Evolutionary conservation across 768 basidiomycete species (phyloP), one percentile per base, ranked within the genome.

Genomic region (Candolleomyces aberdarensis): DNA sequence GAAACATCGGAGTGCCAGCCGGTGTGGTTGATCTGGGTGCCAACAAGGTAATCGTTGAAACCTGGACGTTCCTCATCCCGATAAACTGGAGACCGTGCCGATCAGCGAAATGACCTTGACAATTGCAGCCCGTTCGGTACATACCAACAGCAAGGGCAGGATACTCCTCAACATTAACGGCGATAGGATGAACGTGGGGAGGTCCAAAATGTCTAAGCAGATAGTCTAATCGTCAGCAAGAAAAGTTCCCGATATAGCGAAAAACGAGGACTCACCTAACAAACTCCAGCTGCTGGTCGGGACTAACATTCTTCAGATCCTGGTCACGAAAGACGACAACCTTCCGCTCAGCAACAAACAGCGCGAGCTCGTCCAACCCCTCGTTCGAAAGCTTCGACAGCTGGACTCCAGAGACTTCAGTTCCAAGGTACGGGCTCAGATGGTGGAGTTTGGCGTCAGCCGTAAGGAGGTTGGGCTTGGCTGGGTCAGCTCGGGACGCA

Each of bases 1-100:
- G 82, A 83, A 19, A 83, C 77, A 60, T 84, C 82, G 7, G 83
- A 83, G 67, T 83, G 82, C 83, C 82, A 84, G 60, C 72, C 73
- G 6, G 73, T 75, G 22, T 67, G 67, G 67, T 71, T 77, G 58
- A 73, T 71, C 36, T 36, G 36, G 2, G 36, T 36, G 11, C 36
- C 36, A 36, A 26, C 77, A 22, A 75, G 41, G 65, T 80, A 78
- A 52, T 81, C 79, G 52, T 67, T 66, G 72, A 83, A 76, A 5
- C 66, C 60, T 57, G 83, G 76, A 60, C 78, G 7, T 65, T 77
- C 67, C 1, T 73, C 71, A 65, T 82, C 82, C 29, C 81, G 77
- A 65, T 84, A 84, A 26, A 84, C 82, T 61, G 84, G 83, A 66
- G 20, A 41, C 55, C 40, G 31, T 36, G 15, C 26, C 26, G 32